phyloP scores from a whole-genome alignment of 495 filamentous ascomycete genomes.

The Aspergillus sparsus region DNA sequence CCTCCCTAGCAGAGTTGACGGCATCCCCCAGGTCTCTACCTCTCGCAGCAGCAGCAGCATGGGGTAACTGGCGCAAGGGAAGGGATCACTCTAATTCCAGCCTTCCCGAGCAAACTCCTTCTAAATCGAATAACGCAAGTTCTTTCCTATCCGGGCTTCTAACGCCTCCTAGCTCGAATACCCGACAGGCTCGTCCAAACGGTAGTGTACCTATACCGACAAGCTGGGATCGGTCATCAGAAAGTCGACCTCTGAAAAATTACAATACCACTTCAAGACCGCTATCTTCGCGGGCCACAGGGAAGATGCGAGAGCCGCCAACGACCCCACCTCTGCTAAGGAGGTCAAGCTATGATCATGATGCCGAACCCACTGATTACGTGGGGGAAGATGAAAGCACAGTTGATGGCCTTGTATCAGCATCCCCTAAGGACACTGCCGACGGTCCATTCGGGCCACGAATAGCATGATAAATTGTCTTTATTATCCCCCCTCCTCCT shows the following conservation, averaged over 20 bases:
- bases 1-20: slow-evolving; percentile 61
- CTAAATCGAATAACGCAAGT: slow-evolving; percentile 54
- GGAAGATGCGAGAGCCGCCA: slow-evolving; percentile 47
- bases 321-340: slow-evolving; percentile 72
- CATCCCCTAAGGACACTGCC: slow-evolving; percentile 34
- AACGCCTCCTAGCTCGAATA: slow-evolving; percentile 74
- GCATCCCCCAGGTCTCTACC: slow-evolving; percentile 79
- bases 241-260: slow-evolving; percentile 41
- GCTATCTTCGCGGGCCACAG: slow-evolving; percentile 36
- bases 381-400: slow-evolving; percentile 46
- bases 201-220: slow-evolving; percentile 49
- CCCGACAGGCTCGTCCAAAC: slow-evolving; percentile 55
- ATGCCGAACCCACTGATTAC: slow-evolving; percentile 58
- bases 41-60: slow-evolving; percentile 78
- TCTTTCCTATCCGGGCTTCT: slow-evolving; percentile 72
- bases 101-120: slow-evolving; percentile 61
- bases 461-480: slow-evolving; percentile 31
- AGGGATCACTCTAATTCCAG: slow-evolving; percentile 48
- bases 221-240: slow-evolving; percentile 40
- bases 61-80: slow-evolving; percentile 79
- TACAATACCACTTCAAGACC: slow-evolving; percentile 36
- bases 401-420: slow-evolving; percentile 42
- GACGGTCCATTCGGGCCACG: slow-evolving; percentile 43
- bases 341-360: slow-evolving; percentile 67
- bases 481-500: slow-evolving; percentile 11